A percentile compares a stretch with the other conserved stretches of the same genome.
phyloP scores from a whole-genome alignment of 192 early-diverging fungal genomes.

The Phycomyces blakesleeanus region DNA sequence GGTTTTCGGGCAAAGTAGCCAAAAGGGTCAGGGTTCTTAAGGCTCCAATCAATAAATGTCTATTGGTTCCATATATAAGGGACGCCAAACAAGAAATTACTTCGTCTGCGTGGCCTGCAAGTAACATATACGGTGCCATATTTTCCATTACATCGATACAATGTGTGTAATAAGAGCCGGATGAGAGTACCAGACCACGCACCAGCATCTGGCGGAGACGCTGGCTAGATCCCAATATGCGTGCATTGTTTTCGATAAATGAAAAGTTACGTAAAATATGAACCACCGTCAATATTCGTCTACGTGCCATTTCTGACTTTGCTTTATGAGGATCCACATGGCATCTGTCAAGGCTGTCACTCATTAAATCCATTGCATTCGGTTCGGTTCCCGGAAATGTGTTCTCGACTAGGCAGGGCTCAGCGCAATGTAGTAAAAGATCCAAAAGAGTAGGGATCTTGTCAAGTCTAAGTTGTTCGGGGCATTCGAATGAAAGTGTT shows the following conservation, averaged over 20 bases:
- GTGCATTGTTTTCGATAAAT: conserved; percentile 59
- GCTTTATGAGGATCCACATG: no score
- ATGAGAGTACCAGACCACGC: conserved; percentile 58
- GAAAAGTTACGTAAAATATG: conserved; percentile 77
- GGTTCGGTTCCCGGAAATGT: background rate
- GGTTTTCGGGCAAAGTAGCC: conserved; percentile 52
- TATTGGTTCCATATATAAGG: conserved; percentile 58
- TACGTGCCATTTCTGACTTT: no score
- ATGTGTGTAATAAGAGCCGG: conserved; percentile 49
- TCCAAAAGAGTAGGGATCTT: conserved; percentile 62
- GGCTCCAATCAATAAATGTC: conserved; percentile 54
- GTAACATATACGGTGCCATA: conserved; percentile 48
- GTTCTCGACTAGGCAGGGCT: conserved; percentile 46
- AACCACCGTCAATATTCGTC: conserved; percentile 25
- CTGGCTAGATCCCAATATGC: conserved; percentile 41
- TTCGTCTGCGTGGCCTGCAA: conserved; percentile 53
- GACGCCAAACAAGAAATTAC: conserved; percentile 60
- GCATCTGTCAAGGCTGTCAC: no score
- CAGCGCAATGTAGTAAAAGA: conserved; percentile 54
- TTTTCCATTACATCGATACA: conserved; percentile 73
- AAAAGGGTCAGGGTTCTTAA: conserved; percentile 57
- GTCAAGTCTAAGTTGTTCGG: conserved; percentile 60
- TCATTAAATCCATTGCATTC: background rate
- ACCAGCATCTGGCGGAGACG: conserved; percentile 54
- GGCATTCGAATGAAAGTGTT: conserved; percentile 57